phyloP scores from a whole-genome alignment of 208 protist genomes.

The Herpetomonas tarakana region DNA sequence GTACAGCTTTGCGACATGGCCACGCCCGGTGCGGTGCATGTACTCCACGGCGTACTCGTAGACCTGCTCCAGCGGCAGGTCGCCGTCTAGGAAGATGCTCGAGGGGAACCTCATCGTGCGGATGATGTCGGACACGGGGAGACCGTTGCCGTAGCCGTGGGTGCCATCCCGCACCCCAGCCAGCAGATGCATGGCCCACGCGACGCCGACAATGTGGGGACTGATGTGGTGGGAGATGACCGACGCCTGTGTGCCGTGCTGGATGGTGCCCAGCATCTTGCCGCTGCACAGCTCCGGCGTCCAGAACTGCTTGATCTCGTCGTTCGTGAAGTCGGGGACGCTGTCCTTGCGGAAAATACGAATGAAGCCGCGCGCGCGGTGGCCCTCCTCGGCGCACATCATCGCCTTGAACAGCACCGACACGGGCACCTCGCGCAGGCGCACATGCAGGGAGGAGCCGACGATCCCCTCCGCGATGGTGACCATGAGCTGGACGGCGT shows the following conservation, averaged over 20 bases:
- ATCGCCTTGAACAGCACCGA: constrained; percentile 85
- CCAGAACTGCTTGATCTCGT: constrained; percentile 77
- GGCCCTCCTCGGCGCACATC: constrained; percentile 59
- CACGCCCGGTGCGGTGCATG: constrained; percentile 33
- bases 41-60: constrained; percentile 80
- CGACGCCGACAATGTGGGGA: constrained; percentile 82
- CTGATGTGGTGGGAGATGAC: constrained; percentile 75
- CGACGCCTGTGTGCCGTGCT: constrained; percentile 67
- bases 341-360: constrained; percentile 65
- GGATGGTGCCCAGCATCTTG: constrained; percentile 76
- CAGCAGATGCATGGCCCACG: constrained; percentile 87
- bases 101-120: constrained; percentile 66
- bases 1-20: constrained; percentile 58
- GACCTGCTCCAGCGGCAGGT: constrained; percentile 75
- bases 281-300: constrained; percentile 82
- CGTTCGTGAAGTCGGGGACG: constrained; percentile 40
- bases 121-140: constrained; percentile 83
- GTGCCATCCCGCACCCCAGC: constrained; percentile 51
- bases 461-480: constrained; percentile 81
- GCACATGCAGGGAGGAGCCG: constrained; percentile 59
- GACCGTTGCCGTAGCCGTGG: constrained; percentile 78
- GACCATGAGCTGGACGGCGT: constrained; percentile 84
- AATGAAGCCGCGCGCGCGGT: constrained; percentile 77
- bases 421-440: constrained; percentile 68
- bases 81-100: constrained; percentile 73